Evolutionary conservation across 140 eudicot genomes (phyloP), one percentile per base, ranked within the genome.

Genomic region (Stevia rebaudiana): DNA sequence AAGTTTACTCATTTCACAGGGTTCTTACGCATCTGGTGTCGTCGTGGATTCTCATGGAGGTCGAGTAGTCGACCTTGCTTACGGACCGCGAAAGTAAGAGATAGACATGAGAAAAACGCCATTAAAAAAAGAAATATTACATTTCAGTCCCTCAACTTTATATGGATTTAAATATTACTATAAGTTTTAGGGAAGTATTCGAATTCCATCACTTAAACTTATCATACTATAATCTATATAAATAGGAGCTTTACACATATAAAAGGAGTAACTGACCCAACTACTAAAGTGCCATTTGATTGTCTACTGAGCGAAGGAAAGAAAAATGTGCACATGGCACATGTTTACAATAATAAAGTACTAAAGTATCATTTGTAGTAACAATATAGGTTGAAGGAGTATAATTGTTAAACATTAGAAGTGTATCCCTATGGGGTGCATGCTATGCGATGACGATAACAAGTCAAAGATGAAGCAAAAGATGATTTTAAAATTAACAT

Each of bases 381-480:
- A 36, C 3, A 21, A n/a, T 30, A 48, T 17, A 62, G 25, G 70
- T 52, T 40, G 70, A 63, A 51, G 49, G 76, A 50, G 59, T 52
- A 13, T 2, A 52, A 5, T 4, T 11, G 50, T 52, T 28, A 53
- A 28, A 3, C 53, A 46, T 47, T 19, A 58, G 46, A 70, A 46
- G 68, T 30, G 50, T 9, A 33, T 1, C 19, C 25, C 39, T 51
- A 11, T 33, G 8, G 7, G 1, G 31, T 22, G 72, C 40, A 64
- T 68, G 35, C 19, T 8, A 48, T 69, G 46, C 19, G 61, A 61
- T 60, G 35, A 47, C 46, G 25, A 58, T 59, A 62, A 11, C 11
- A 61, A 72, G 37, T 30, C 53, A 72, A 52, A 36, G 66, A 44
- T 63, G 52, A 61, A 46, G 76, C 49, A 56, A 60, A 71, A 25